phyloP scores from a whole-genome alignment of 805 yeast genomes.

The Danielozyma ontarioensis region DNA sequence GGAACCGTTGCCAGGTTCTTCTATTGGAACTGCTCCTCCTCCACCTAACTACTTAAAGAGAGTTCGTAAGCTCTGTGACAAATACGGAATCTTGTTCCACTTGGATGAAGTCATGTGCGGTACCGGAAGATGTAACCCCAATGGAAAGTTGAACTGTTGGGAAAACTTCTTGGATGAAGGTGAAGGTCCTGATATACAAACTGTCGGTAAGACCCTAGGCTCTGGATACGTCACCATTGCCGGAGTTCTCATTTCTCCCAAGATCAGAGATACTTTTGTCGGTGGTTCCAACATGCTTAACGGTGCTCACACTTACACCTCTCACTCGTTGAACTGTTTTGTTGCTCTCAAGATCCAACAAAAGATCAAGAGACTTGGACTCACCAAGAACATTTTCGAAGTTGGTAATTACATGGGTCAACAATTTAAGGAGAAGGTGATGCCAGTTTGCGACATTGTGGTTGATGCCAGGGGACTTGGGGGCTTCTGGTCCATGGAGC shows the following conservation, averaged over 20 bases:
- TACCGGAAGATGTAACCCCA: constrained; percentile 38
- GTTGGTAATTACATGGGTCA: constrained; percentile 42
- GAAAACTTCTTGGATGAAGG: constrained; percentile 19
- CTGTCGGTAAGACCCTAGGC: constrained; percentile 28
- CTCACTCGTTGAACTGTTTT: constrained; percentile 22
- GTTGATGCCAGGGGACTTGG: constrained; percentile 65
- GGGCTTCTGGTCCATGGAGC: constrained; percentile 54
- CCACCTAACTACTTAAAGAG: constrained; percentile 32
- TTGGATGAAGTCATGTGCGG: constrained; percentile 59
- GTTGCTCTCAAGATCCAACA: constrained; percentile 25
- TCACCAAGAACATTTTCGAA: constrained; percentile 35
- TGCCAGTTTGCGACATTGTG: constrained; percentile 17
- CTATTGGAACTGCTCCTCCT: constrained; percentile 24
- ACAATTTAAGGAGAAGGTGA: constrained; percentile 12
- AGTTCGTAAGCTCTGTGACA: constrained; percentile 42
- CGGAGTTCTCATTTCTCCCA: constrained; percentile 24
- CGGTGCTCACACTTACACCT: constrained; percentile 22
- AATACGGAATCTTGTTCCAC: constrained; percentile 46
- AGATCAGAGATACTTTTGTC: constrained; percentile 14
- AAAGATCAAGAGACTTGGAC: constrained; percentile 25
- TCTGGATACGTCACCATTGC: constrained; percentile 28
- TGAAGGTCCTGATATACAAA: constrained; percentile 26
- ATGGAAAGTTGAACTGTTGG: constrained; percentile 26
- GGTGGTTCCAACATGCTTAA: constrained; percentile 14
- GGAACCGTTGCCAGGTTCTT: constrained; percentile 25